Base-by-base conservation (phyloP, 1,139 yeast genomes). In the Pichia sp. region DNA sequence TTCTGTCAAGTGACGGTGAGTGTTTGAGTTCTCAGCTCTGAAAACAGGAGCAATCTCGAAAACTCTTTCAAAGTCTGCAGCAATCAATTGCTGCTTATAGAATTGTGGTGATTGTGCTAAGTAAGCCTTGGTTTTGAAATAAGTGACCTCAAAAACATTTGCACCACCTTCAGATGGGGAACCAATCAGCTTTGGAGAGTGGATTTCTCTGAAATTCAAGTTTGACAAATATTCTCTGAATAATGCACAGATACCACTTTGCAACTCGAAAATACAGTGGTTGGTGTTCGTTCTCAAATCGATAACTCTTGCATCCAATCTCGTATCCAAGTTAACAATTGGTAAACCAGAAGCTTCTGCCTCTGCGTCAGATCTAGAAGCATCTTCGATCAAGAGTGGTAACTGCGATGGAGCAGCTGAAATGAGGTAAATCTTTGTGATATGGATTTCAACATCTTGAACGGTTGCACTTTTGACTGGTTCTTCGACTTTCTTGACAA, bases 1-100 rank as follows among this genome's bases (percentile, higher is more conserved):
- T 74, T 93, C 99, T 57, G 99, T 93, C 97, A 93, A 87, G 74
- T 93, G 99, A 76, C 99, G 92, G 73, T 93, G 98, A 33, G 99
- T 93, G 77, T 93, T 91, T 61, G 98, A 92, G 79, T 93, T 93
- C 74, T 93, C 99, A 56, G 99, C 99, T 75, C 99, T 84, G 81
- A 93, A 93, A 54, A 93, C 99, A 50, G 99, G 98, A 1, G 95
- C 98, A 66, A 93, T 81, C 76, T 93, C 99, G 69, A 84, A 95
- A 51, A 93, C 99, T 67, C 81, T 84, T 76, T 93, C 99, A 67
- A 93, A 93, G 75, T 93, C 99, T 59, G 96, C 95, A 53, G 97
- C 96, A 74, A 93, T 93, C 71, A 93, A 82, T 81, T 93, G 97
- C 77, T 93, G 98, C 78, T 93, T 93, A 80, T 93, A 90, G 64